phyloP scores from a whole-genome alignment of 805 yeast genomes.

The Suhomyces xylopsoci region DNA sequence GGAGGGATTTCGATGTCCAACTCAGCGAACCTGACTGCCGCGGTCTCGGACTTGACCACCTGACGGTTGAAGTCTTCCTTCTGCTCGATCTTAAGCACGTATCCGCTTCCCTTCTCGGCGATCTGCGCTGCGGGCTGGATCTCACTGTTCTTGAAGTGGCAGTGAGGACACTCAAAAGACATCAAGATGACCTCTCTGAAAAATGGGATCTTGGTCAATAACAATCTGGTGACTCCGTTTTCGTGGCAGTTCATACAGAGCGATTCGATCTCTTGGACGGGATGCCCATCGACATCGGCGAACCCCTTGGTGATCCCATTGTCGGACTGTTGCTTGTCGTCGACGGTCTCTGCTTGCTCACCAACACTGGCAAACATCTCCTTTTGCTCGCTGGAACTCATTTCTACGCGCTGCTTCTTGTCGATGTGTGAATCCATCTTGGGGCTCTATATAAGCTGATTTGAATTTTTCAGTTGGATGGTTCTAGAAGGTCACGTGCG shows the following conservation, averaged over 20 bases:
- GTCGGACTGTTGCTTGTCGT: constrained; percentile 15
- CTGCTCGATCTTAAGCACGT: constrained; percentile 63
- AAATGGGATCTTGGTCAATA: constrained; percentile 86
- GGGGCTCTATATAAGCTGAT: neutral
- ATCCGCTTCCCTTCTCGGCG: constrained; percentile 82
- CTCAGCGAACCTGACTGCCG: constrained; percentile 74
- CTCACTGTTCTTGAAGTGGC: constrained; percentile 87
- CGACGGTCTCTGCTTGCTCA: constrained; percentile 37
- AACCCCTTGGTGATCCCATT: constrained; percentile 69
- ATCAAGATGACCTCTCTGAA: constrained; percentile 88
- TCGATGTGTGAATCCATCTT: constrained; percentile 9
- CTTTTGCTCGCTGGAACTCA: constrained; percentile 4
- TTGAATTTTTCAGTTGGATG: neutral
- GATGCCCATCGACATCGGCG: constrained; percentile 80
- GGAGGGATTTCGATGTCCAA: constrained; percentile 94
- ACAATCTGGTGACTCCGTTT: constrained; percentile 76
- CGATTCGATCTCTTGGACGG: constrained; percentile 93
- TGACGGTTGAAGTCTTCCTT: constrained; percentile 81
- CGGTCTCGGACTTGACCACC: constrained; percentile 86
- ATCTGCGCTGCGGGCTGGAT: constrained; percentile 94
- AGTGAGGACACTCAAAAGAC: constrained; percentile 95
- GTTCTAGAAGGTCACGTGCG: constrained; percentile 7
- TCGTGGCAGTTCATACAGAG: constrained; percentile 94
- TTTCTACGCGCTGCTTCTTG: constrained; percentile 12
- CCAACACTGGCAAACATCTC: constrained; percentile 33